Evolutionary conservation across 2,329 filamentous ascomycete genomes (phyloP), one percentile per base, ranked within the genome.

Genomic region (Penicillium sp.): DNA sequence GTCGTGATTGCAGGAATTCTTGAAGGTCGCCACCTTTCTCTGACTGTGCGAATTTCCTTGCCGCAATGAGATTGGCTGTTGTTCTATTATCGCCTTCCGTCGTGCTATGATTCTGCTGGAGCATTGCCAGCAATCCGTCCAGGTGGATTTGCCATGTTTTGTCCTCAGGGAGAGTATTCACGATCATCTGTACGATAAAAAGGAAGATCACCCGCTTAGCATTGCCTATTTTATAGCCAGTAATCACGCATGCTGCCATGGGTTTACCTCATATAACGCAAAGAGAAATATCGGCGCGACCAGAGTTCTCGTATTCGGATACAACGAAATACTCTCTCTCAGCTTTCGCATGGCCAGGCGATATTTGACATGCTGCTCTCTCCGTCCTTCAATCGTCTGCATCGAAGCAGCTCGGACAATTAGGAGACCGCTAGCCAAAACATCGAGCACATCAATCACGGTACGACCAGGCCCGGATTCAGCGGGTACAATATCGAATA

Each of bases 211-310:
- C 26, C 5, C 6, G 16, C 11, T 42, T n/a, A 42, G 38, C n/a
- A 2, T 18, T 16, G 33, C 16, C 8, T 16, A 38, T 14, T 9
- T 8, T 42, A 20, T 42, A 20, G n/a, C 18, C 2, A 40, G 16
- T 14, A 14, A 40, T 18, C 12, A 5, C 18, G 16, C 30, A 40
- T 18, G 35, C 2, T n/a, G 28, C 2, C 6, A 26, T 12, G 2
- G 18, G 45, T 20, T 33, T 30, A 46, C 50, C 40, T 52, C 50
- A 45, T 45, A 52, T 3, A 52, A 11, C 33, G 50, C 50, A 45
- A 52, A 52, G 23, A 52, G 26, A 30, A 45, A 52, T n/a, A 52
- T 52, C 33, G 50, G 50, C 18, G 26, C 50, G 14, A 46, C 14
- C 26, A 52, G 30, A 33, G 40, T 26, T 18, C 40, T 52, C 26